Evolutionary conservation across 2,329 filamentous ascomycete genomes (phyloP), one percentile per base, ranked within the genome.

Genomic region (Aspergillus piperis): DNA sequence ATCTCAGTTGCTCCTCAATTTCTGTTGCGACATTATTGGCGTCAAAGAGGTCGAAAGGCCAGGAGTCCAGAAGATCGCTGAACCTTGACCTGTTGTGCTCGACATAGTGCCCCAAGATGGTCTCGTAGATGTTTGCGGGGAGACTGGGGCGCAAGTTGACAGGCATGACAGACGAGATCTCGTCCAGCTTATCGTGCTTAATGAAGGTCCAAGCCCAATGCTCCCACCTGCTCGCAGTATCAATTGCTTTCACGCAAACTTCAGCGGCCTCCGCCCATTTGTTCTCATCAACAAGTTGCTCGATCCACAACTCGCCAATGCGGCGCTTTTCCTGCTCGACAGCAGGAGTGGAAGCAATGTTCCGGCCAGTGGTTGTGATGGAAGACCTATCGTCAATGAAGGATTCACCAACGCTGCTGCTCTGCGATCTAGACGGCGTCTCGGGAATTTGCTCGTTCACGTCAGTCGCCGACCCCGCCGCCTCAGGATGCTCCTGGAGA

Each of bases 201-300:
- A 92, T 91, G 77, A 99, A 99, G 0, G 86, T 89, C 86, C 90
- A 96, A 5, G 96, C 90, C 92, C 94, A 98, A 69, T 96, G 91
- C 77, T 98, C 93, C 95, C 95, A 99, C 67, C 89, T 83, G 51
- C 89, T 83, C 1, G 92, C 87, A 1, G 89, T 91, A 47, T 87
- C 87, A 1, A 99, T 81, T 0, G 97, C 93, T 70, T 89, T 92
- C 13, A 89, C 90, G 60, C 92, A 94, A 3, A 96, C 83, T 69
- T 89, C 83, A 0, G 92, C 94, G 5, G 95, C 95, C 59, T 84
- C 81, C 8, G 74, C 73, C 95, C 95, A 99, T 62, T 94, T 83
- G 8, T 86, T 83, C 0, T 85, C 82, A 38, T 88, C 85, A 36
- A 96, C 85, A 36, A 98, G 83, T 69, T 96, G 91, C 62, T 93